Evolutionary conservation across 257 asterid genomes (phyloP), one percentile per base, ranked within the genome.

Genomic region (Nicotiana undulata): DNA sequence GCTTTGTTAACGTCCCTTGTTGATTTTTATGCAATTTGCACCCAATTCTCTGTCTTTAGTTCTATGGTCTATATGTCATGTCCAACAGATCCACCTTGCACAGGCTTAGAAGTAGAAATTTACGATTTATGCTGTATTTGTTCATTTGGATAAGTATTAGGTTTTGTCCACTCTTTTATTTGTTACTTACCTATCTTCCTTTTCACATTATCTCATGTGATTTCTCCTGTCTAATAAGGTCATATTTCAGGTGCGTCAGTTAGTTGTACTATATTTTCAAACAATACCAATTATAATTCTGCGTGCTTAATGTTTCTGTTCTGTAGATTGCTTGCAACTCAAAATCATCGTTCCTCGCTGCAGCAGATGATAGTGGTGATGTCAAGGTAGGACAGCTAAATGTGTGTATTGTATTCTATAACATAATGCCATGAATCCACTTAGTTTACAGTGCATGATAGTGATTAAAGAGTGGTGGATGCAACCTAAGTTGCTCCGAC

Each of bases 291-390:
- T 76, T 66, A 16, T 83, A 22, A 3, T 76, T 56, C 32, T 83
- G 18, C 34, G 20, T 20, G 59, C 55, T 16, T 29, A 51, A 22
- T 51, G 37, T 49, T 40, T 72, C 72, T 26, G 49, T 74, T 52
- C 37, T 82, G 83, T 85, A 96, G 99, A 88, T 94, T 83, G 89
- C 92, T 81, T 91, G 93, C 89, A 91, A 90, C 88, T 86, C 96
- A 51, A 96, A 88, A 85, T 92, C 95, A 28, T 89, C 95, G 6
- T 96, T 92, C 87, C 90, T 96, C 66, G 99, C 98, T 81, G 92
- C 98, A 34, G 97, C 98, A 44, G 98, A 96, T 86, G 99, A 94
- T 90, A 79, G 90, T 72, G 99, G 99, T 85, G 98, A 94, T 84
- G 93, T 92, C 37, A 96, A 96, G 99, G 99, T 96, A 86, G 76